Evolutionary conservation across 2,329 filamentous ascomycete species (phyloP).

Genomic region (Grosmannia penicillata): DNA sequence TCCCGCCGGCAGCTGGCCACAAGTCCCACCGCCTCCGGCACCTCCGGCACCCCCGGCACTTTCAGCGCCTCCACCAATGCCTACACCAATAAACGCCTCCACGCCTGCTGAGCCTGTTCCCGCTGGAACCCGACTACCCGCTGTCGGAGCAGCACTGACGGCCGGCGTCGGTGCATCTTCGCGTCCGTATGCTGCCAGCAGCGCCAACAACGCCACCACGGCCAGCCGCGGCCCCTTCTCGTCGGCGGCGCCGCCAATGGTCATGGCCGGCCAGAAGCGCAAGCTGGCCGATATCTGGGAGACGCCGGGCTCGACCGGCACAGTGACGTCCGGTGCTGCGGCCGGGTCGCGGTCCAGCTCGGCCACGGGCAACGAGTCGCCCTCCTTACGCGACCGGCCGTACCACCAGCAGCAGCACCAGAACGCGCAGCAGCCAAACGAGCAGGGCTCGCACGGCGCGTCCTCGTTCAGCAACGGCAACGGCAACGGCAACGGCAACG

Average conservation of each 20-base stretch:
- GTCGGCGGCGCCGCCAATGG: constrained; percentile 11
- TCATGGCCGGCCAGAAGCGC: constrained; percentile 24
- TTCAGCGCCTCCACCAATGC: no score
- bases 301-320: constrained; percentile 2
- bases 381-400: constrained; percentile 3
- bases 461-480: constrained; percentile 1
- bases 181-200: background rate
- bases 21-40: no score
- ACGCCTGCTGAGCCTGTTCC: no score
- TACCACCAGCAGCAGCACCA: background rate
- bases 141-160: background rate
- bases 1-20: background rate
- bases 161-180: background rate
- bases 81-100: no score
- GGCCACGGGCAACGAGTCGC: constrained; percentile 4
- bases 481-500: constrained; percentile 4
- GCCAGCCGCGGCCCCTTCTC: background rate
- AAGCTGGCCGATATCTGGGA: constrained; percentile 19
- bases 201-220: background rate
- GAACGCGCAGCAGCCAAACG: background rate
- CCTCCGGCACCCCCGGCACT: no score
- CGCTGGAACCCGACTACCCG: background rate
- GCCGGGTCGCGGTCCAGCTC: constrained; percentile 2
- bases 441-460: background rate
- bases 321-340: background rate